Evolutionary conservation across 768 basidiomycete genomes (phyloP), one percentile per base, ranked within the genome.

Genomic region (Pleurotus djamor): DNA sequence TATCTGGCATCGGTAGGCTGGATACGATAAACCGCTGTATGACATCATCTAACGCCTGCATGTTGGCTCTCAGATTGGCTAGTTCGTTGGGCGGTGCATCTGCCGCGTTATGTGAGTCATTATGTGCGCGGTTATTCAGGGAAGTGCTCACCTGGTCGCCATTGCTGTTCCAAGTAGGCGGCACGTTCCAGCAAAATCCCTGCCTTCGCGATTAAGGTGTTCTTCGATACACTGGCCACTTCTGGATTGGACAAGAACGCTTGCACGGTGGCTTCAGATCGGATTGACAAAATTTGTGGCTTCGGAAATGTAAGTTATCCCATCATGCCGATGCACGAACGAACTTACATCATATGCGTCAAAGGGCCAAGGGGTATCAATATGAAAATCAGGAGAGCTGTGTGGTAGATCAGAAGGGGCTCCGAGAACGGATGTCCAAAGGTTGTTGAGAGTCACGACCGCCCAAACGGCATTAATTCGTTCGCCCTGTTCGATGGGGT

Each of bases 361-460:
- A 60, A 65, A 59, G 5, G 74, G 73, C 76, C 76, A 76, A 8
- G 74, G 74, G 4, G 72, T 72, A 54, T 76, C 74, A 45, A 75
- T 65, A 13, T 61, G 51, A 58, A 67, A 52, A 50, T 64, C 62
- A 13, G 74, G 65, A 21, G 76, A 72, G 54, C 73, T 71, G 51
- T 79, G 76, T 17, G 76, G 71, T 41, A 82, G 72, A 4, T 71
- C 76, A 0, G 78, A 74, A 8, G 80, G 76, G 2, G 74, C 72
- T 34, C 76, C 78, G 33, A 78, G 74, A 2, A 73, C 72, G 9
- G 79, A 74, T 16, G 76, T 69, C 79, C 79, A 82, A 59, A 73
- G 78, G 41, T 78, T 75, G 63, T 83, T 81, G 48, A 83, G 64
- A 16, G 75, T 68, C 4, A 74, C 60, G 0, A 68, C 69, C 5